Conservation (phyloP, 2,329 filamentous ascomycete genomes). For the Monilinia fructigena region DNA sequence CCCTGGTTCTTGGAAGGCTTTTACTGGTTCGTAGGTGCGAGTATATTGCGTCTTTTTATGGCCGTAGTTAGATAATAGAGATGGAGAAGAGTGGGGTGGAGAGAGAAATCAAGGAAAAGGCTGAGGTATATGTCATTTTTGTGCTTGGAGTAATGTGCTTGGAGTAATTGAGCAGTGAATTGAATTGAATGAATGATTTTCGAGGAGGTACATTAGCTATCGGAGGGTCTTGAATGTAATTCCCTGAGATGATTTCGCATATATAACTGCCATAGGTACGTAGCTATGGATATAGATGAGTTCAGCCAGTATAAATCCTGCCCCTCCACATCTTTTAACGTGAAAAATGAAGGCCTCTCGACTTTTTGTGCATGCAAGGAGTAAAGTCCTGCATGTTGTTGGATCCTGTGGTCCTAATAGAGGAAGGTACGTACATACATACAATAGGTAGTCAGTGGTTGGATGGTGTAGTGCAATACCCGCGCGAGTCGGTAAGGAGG, state of each 20-base stretch:
- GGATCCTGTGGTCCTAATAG: neutral
- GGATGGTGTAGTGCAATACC: neutral
- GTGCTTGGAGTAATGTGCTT: neutral
- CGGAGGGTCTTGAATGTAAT: neutral
- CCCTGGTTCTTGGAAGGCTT: neutral
- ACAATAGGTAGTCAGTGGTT: neutral
- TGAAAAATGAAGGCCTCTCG: neutral
- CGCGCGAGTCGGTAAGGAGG: neutral
- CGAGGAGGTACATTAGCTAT: conserved; percentile 5
- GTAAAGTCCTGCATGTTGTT: neutral
- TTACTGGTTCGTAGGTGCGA: neutral
- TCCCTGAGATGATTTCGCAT: neutral
- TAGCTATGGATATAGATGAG: neutral
- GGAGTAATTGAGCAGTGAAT: neutral
- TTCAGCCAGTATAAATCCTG: neutral
- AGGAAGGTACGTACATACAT: neutral
- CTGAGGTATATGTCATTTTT: conserved; percentile 3
- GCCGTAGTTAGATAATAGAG: neutral
- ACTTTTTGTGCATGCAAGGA: neutral
- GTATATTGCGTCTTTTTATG: neutral
- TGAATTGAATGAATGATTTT: too few species aligned
- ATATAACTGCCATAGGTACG: neutral
- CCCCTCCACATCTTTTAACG: neutral
- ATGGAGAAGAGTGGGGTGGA: neutral
- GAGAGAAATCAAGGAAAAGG: neutral